Base-by-base conservation (phyloP, 2,329 filamentous ascomycete species). In the Magnaporthiopsis rhizophila region DNA sequence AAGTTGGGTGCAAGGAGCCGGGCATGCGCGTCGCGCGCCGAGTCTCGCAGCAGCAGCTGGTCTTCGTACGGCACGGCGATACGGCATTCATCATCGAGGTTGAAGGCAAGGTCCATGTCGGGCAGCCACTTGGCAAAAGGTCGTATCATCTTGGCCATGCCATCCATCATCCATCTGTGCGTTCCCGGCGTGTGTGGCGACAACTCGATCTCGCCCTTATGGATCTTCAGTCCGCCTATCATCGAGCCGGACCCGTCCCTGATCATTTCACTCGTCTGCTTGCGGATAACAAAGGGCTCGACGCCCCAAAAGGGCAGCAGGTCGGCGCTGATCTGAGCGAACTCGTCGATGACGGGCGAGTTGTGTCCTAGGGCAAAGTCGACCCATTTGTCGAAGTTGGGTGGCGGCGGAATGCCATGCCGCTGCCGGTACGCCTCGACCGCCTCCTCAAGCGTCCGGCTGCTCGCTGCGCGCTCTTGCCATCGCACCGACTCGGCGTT, bases 391-490 rank as follows among this genome's bases (percentile, higher is more conserved):
- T 98, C 92, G 72, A 98, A 98, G 69, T 89, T 81, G 3, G 89
- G 89, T 9, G 94, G 94, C 11, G 94, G 94, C 34, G 89, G 83
- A 69, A 97, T 87, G 59, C 86, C 85, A 76, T 98, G 95, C 70
- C 93, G 86, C 66, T 87, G 85, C 68, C 87, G 85, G 75, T 98
- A 98, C 75, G 97, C 91, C 57, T 78, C 76, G 28, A 96, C 88
- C 58, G 92, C 92, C 64, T 90, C 86, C 21, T 81, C 78, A 24
- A 97, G 78, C 0, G 85, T 88, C 67, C 86, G 87, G 8, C 77
- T 78, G 9, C 6, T 26, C 56, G 45, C 24, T 5, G 64, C 64
- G 5, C 32, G 53, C 9, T 11, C 28, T 56, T 59, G 32, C 64
- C 64, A 65, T n/a, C 36, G 30, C 45, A 61, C 38, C 18, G 59